phyloP scores from a whole-genome alignment of 2,329 filamentous ascomycete genomes.

The Cordyceps tenuipes region DNA sequence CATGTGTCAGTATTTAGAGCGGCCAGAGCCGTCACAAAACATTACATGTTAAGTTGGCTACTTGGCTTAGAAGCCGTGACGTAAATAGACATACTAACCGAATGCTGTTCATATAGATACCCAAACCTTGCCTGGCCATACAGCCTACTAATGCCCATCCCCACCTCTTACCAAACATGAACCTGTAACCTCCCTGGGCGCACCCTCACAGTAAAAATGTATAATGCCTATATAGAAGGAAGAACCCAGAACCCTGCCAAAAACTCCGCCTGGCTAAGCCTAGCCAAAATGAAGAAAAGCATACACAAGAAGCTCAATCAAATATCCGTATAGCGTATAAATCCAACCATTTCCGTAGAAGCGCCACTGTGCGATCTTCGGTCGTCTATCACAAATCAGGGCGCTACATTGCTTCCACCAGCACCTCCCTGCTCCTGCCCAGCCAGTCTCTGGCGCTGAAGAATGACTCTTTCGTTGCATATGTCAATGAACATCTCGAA shows the following conservation, averaged over 20 bases:
- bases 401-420: neutral
- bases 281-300: neutral
- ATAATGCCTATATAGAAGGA: neutral
- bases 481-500: slow-evolving; percentile 66
- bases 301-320: neutral
- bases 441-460: slow-evolving; percentile 47
- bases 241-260: neutral
- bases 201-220: neutral
- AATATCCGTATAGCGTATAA: neutral
- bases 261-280: neutral
- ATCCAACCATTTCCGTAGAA: neutral
- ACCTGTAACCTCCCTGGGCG: neutral
- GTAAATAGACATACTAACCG: neutral
- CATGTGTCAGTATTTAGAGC: neutral
- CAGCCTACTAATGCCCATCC: neutral
- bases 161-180: neutral
- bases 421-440: slow-evolving; percentile 17
- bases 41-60: neutral
- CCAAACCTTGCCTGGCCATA: neutral
- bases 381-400: neutral
- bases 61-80: neutral
- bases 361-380: neutral
- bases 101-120: neutral
- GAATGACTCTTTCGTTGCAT: slow-evolving; percentile 58
- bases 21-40: neutral